These are phyloP conservation scores for Tetrapisispora pingtungensis DNA, from an alignment of 805 yeast species.

Conservation along the genomic window DNA sequence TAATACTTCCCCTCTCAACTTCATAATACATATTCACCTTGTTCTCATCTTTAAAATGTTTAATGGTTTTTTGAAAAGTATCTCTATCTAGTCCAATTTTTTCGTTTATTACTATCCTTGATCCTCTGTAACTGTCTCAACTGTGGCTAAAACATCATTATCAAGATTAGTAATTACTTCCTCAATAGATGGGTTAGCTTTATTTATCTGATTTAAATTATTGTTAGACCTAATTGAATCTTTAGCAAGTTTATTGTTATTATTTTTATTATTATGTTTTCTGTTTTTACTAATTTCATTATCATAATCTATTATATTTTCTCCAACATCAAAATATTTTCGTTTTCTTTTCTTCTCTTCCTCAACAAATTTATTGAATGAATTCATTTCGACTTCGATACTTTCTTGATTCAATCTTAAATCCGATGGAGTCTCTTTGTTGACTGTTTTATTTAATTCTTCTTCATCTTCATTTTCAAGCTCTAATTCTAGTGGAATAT, in stretches of 20 bases:
- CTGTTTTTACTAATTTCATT: too few species aligned
- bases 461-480: neutral
- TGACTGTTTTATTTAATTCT: neutral
- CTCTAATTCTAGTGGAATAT: neutral
- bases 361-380: constrained; percentile 20
- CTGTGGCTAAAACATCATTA: constrained; percentile 23
- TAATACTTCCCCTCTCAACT: too few species aligned
- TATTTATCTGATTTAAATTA: too few species aligned
- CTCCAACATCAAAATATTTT: constrained; percentile 14
- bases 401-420: neutral
- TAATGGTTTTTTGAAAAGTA: too few species aligned
- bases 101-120: neutral
- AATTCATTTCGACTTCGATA: constrained; percentile 16
- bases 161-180: constrained; percentile 20
- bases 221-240: too few species aligned
- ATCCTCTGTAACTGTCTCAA: neutral
- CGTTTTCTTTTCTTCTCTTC: constrained; percentile 15
- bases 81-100: too few species aligned
- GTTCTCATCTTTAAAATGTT: too few species aligned
- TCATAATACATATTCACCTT: too few species aligned
- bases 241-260: constrained; percentile 2
- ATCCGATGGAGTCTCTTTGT: neutral
- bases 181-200: constrained; percentile 11
- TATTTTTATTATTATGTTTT: neutral
- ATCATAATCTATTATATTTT: neutral